Percentiles rank a stretch among this genome's conserved stretches.
These are phyloP conservation scores for Populus pruinosa DNA, from an alignment of 345 rosid species.

Conservation along the genomic window DNA sequence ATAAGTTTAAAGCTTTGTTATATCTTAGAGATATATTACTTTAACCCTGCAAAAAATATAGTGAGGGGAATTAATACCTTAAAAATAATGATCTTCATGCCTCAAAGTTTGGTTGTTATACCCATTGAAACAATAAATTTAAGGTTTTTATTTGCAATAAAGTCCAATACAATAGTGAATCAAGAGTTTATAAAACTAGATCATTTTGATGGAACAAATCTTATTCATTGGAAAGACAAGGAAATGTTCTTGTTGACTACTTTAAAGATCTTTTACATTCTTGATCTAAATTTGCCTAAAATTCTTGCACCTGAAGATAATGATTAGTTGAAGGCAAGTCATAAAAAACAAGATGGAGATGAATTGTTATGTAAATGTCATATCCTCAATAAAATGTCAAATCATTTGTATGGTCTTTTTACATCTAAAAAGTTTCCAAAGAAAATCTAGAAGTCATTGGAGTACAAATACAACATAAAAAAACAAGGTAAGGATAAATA, in stretches of 20 bases:
- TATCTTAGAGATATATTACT: not conserved
- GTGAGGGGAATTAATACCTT: too few species aligned
- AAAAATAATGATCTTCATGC: not conserved
- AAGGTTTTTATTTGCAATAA: not conserved
- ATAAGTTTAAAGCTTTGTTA: too few species aligned
- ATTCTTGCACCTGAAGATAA: not conserved
- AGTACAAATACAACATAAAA: not conserved
- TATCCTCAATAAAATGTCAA: not conserved
- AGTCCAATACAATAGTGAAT: not conserved
- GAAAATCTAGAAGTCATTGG: not conserved
- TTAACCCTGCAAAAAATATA: too few species aligned
- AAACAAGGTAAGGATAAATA: not conserved
- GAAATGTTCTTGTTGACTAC: not conserved
- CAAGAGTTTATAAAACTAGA: not conserved
- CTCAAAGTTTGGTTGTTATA: too few species aligned
- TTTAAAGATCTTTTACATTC: not conserved
- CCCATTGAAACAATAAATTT: not conserved
- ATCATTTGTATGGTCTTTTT: not conserved
- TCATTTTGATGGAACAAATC: not conserved
- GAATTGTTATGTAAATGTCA: not conserved
- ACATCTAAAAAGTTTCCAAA: not conserved
- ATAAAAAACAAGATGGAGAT: not conserved
- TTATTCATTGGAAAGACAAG: not conserved
- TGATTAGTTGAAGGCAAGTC: not conserved
- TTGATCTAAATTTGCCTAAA: not conserved